Percentiles rank a stretch among this genome's conserved stretches.
Conservation (phyloP, 2,329 filamentous ascomycete species). For the Biscogniauxia marginata region DNA sequence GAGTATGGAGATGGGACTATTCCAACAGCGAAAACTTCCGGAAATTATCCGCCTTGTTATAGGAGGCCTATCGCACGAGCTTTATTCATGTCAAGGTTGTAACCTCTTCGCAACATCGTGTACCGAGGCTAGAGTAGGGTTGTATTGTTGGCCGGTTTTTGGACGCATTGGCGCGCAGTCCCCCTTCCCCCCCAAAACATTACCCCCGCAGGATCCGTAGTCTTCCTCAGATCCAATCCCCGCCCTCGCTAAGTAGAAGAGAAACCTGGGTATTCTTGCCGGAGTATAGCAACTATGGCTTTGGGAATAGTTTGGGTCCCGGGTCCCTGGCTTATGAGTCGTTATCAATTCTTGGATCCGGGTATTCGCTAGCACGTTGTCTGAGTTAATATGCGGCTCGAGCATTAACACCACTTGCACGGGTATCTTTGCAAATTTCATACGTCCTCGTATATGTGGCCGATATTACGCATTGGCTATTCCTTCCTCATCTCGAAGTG, state of each 20-base stretch:
- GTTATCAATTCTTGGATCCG: background rate
- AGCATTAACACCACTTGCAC: background rate
- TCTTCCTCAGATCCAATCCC: background rate
- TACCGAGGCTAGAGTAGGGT: constrained; percentile 9
- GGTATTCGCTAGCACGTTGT: background rate
- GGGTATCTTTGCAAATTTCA: background rate
- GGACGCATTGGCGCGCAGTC: background rate
- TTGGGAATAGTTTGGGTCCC: background rate
- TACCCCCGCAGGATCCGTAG: background rate
- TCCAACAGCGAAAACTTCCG: background rate
- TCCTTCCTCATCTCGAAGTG: background rate
- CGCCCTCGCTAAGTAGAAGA: background rate
- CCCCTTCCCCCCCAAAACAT: constrained; percentile 11
- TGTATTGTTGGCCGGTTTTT: constrained; percentile 10
- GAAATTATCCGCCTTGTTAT: background rate
- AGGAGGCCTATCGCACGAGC: constrained; percentile 4
- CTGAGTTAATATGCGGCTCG: background rate
- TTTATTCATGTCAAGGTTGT: constrained; percentile 2
- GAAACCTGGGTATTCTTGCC: background rate
- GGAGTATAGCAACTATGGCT: background rate
- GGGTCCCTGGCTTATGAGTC: background rate
- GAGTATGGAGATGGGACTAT: background rate
- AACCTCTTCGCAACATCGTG: constrained; percentile 13
- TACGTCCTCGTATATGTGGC: background rate
- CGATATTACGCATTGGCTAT: background rate